Evolutionary conservation across 1,139 yeast genomes (phyloP).

Genomic region (Scheffersomyces quercinus): DNA sequence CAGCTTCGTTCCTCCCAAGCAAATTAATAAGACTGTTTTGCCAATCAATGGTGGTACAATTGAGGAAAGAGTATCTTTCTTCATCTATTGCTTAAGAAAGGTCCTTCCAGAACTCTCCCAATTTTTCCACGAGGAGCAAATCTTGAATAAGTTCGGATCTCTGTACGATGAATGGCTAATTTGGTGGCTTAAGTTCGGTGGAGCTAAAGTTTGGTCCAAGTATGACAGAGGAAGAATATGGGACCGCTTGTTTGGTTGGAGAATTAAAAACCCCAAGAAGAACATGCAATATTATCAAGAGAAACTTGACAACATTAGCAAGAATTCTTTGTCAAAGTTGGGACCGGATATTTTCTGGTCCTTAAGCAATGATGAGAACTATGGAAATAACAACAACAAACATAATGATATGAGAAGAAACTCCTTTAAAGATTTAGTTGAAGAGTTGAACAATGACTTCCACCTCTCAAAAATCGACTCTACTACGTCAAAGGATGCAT

Average conservation of each 20-base stretch:
- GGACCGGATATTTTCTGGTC: slow-evolving; percentile 51
- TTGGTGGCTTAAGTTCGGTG: slow-evolving; percentile 95
- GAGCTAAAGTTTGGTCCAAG: slow-evolving; percentile 84
- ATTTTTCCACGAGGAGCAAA: slow-evolving; percentile 80
- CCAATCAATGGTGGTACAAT: slow-evolving; percentile 67
- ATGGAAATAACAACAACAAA: slow-evolving; percentile 2
- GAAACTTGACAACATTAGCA: slow-evolving; percentile 22
- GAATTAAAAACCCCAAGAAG: slow-evolving; percentile 45
- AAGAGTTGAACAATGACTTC: slow-evolving; percentile 21
- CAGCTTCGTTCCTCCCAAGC: slow-evolving; percentile 8
- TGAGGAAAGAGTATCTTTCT: slow-evolving; percentile 70
- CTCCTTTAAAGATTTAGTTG: slow-evolving; percentile 35
- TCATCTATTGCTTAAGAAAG: slow-evolving; percentile 64
- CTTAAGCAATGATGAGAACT: slow-evolving; percentile 16
- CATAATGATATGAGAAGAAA: slow-evolving; percentile 13
- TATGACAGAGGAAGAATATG: slow-evolving; percentile 84
- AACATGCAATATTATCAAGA: slow-evolving; percentile 34
- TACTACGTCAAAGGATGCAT: slow-evolving; percentile 15
- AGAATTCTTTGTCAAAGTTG: slow-evolving; percentile 27
- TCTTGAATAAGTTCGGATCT: slow-evolving; percentile 58
- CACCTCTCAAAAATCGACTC: background rate
- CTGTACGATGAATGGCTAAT: slow-evolving; percentile 87
- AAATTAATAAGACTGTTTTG: slow-evolving; percentile 37
- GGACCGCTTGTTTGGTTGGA: slow-evolving; percentile 86
- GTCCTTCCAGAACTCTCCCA: slow-evolving; percentile 75